Base-by-base conservation (phyloP, 345 rosid species). In the Boechera divaricarpa region DNA sequence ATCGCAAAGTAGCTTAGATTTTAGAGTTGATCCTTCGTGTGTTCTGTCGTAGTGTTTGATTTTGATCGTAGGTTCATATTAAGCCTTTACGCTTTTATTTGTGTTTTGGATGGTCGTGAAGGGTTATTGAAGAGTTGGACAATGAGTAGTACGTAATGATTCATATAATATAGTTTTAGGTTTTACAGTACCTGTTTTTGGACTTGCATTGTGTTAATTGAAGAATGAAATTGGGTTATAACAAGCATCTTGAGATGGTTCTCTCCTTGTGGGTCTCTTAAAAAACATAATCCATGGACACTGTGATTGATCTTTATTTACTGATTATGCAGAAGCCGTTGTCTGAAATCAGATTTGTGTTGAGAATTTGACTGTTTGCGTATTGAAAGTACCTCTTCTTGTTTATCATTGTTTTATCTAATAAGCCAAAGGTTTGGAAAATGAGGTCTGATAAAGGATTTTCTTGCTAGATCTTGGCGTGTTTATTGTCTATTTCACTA, bases 181-280 rank as follows among this genome's bases (percentile, higher is more conserved):
- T 38, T 71, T 71, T 51, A 67, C 10, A 33, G 3, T 32, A 49
- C 5, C 5, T 51, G 15, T 55, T n/a, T 31, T 8, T 56, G 58
- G 69, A 32, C 69, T 72, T 78, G 69, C 69, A 66, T 73, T 73
- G 33, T 49, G 69, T 72, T 63, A 45, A 70, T 36, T 64, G 16
- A 29, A 70, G 29, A 61, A 44, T 47, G 16, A 35, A 29, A 63
- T 56, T 51, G 41, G 67, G 76, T 60, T 1, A 45, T 42, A 35
- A 32, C 70, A 54, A 52, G 39, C 69, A 3, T 1, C 5, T 60
- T 29, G 15, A 12, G 79, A 76, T 64, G 72, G 63, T 6, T 47
- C 51, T 15, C 21, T 47, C 2, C 51, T 47, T 47, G 9, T 45
- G 51, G 21, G 51, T 5, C 51, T 5, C 21, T 47, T 47, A 47